phyloP scores from a whole-genome alignment of 495 filamentous ascomycete genomes.

The Penicillium tannophilum region DNA sequence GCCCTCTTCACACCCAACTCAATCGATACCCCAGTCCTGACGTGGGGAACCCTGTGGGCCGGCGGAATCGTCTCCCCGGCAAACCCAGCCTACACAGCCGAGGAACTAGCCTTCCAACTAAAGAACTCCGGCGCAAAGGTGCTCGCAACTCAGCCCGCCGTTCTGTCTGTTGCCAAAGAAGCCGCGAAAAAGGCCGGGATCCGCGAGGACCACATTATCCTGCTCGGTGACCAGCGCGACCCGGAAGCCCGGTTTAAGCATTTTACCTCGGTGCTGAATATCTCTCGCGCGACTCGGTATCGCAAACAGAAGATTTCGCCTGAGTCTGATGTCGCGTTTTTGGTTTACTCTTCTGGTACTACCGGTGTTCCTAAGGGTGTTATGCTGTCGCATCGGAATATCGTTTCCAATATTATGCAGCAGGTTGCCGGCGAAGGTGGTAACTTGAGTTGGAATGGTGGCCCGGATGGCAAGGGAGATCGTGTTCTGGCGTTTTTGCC shows the following conservation, averaged over 20 bases:
- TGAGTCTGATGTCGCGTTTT: constrained; percentile 56
- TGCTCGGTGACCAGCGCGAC: constrained; percentile 77
- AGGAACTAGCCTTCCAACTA: constrained; percentile 88
- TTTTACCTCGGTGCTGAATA: constrained; percentile 70
- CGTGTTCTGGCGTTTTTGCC: constrained; percentile 79
- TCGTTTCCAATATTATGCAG: constrained; percentile 70
- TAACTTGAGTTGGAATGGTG: constrained; percentile 61
- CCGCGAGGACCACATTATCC: constrained; percentile 62
- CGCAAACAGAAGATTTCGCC: constrained; percentile 50
- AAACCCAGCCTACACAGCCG: constrained; percentile 82
- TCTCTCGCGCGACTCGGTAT: constrained; percentile 50
- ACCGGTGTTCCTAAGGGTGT: constrained; percentile 93
- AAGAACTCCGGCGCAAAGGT: constrained; percentile 77
- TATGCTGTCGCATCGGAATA: constrained; percentile 82
- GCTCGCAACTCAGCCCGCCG: constrained; percentile 68
- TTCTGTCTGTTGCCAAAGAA: constrained; percentile 60
- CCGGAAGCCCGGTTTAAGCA: constrained; percentile 64
- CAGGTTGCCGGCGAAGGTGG: constrained; percentile 58
- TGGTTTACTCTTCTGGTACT: constrained; percentile 89
- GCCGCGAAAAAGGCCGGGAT: constrained; percentile 73
- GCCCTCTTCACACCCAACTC: constrained; percentile 72
- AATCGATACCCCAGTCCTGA: constrained; percentile 71
- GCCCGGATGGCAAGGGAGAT: constrained; percentile 65
- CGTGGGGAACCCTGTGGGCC: constrained; percentile 81
- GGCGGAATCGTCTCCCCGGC: constrained; percentile 80